Evolutionary conservation across 176 grass and related monocot genomes (phyloP), one percentile per base, ranked within the genome.

Genomic region (Rhynchospora pubera): DNA sequence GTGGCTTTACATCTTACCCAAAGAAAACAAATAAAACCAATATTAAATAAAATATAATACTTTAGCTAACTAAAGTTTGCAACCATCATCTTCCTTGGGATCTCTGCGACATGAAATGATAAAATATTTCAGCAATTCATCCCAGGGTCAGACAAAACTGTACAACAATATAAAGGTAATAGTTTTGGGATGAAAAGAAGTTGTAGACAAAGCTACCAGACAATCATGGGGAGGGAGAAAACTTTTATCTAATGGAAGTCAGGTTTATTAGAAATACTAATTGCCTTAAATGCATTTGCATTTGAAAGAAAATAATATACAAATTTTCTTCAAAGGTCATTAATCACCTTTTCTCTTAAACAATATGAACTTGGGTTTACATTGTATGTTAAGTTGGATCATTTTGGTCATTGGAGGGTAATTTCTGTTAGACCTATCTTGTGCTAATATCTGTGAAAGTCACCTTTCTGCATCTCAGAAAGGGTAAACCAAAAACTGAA

Each of bases 1-100:
- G 79, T 66, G 16, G 79, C 57, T 82, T 82, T 52, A 67, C 79
- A 53, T 82, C 46, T 65, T 14, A 61, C 30, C 28, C 51, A 48
- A 51, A 75, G 43, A 66, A 81, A 32, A 82, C 28, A 75, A 48
- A 15, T 56, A 9, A 57, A 84, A 84, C 11, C 30, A 74, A 55
- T 74, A 44, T 84, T 39, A n/a, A 55, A 57, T 18, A 74, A 84
- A 15, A 70, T 14, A 57, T 18, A 46, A 82, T 58, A 32, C 6
- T 55, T 77, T 16, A 18, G 72, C 72, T 77, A 77, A 77, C 72
- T 77, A 77, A 44, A 32, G 23, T 77, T 45, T 32, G 48, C 48
- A 30, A 4, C 48, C 72, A 5, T 77, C 24, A 56, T 18, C 4
- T 39, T 76, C 47, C 72, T 55, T 77, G 48, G 48, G 32, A 77